Percentiles rank a stretch among this genome's conserved stretches.
phyloP scores from a whole-genome alignment of 805 yeast species.

The Candida dajiaensis region DNA sequence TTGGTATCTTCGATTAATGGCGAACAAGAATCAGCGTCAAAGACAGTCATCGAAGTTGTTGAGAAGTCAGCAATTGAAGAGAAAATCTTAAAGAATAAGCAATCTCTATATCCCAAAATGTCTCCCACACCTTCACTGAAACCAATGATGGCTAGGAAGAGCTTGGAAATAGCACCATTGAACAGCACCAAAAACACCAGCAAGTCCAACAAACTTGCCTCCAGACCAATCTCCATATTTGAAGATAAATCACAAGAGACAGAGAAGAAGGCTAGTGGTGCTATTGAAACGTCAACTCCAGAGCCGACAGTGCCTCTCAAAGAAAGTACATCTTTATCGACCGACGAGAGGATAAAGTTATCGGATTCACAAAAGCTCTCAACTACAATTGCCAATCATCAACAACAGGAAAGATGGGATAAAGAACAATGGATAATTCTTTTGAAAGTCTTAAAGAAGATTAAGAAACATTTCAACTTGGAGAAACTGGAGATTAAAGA shows the following conservation, averaged over 20 bases:
- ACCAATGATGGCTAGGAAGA: neutral
- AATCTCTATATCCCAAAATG: slow-evolving; percentile 1
- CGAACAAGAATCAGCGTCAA: neutral
- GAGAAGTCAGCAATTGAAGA: neutral
- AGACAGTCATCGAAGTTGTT: neutral
- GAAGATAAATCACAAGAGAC: neutral
- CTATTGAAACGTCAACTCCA: no score
- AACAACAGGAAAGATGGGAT: neutral
- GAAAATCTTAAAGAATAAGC: neutral
- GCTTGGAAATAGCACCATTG: neutral
- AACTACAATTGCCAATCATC: neutral
- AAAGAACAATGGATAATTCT: neutral
- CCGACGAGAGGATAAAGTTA: no score
- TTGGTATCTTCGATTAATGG: neutral
- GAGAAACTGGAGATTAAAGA: neutral
- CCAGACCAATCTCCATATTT: neutral
- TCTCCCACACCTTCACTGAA: neutral
- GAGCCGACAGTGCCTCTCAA: no score
- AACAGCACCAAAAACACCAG: neutral
- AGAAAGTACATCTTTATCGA: no score
- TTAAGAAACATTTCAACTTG: neutral
- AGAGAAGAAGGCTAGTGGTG: no score
- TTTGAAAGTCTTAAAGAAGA: neutral
- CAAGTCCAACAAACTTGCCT: no score
- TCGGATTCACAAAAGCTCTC: neutral